Evolutionary conservation across 1,284 basidiomycete species (phyloP).

Genomic region (Earliella scabrosa): DNA sequence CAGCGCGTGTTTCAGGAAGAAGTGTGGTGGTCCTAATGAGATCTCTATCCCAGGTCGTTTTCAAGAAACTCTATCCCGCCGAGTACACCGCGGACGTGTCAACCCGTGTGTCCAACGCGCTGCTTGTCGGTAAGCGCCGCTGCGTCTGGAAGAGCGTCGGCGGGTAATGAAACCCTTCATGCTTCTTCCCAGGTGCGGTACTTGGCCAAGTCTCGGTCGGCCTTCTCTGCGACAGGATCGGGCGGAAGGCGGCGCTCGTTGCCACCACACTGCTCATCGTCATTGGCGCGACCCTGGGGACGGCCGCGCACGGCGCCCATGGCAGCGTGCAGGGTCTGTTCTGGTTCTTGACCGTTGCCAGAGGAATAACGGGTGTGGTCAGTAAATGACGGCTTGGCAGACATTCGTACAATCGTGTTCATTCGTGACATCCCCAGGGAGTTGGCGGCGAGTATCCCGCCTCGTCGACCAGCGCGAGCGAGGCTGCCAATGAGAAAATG

Average conservation of each 20-base stretch:
- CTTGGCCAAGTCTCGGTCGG: constrained; percentile 74
- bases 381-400: constrained; percentile 28
- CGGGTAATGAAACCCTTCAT: constrained; percentile 10
- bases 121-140: constrained; percentile 62
- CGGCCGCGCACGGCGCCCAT: constrained; percentile 69
- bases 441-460: constrained; percentile 83
- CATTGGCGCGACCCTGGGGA: constrained; percentile 71
- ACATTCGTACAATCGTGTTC: neutral
- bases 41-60: constrained; percentile 50
- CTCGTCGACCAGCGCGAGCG: constrained; percentile 67
- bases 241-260: constrained; percentile 74
- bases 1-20: constrained; percentile 2
- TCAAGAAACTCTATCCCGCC: constrained; percentile 63
- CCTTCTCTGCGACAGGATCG: constrained; percentile 71
- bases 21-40: constrained; percentile 7
- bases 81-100: constrained; percentile 64
- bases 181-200: constrained; percentile 52
- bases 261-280: constrained; percentile 74
- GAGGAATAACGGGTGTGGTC: constrained; percentile 75
- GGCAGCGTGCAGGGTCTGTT: constrained; percentile 66
- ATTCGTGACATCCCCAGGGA: constrained; percentile 42
- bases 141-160: neutral
- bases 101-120: constrained; percentile 75
- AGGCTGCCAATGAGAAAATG: constrained; percentile 77
- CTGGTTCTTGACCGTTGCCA: constrained; percentile 78